phyloP scores from a whole-genome alignment of 1,284 basidiomycete genomes.

The Apiotrichum veenhuisii region DNA sequence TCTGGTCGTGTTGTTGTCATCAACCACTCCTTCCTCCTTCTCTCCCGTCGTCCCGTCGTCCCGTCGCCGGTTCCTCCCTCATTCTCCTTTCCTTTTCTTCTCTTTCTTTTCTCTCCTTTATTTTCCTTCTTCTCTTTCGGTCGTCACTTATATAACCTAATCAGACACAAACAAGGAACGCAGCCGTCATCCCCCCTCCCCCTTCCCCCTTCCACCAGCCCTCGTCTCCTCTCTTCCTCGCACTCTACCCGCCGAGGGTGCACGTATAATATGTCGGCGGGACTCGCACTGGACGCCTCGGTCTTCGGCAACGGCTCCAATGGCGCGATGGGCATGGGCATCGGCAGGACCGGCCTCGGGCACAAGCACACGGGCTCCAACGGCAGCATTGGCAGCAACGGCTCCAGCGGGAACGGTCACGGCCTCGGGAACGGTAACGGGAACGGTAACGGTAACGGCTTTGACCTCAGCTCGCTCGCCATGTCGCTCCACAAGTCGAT shows the following conservation, averaged over 20 bases:
- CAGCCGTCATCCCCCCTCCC: neutral
- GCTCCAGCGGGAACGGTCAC: neutral
- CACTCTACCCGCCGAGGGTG: conserved; percentile 2
- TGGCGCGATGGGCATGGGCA: no score
- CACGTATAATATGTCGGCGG: conserved; percentile 8
- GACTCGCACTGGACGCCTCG: neutral
- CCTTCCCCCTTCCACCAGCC: neutral
- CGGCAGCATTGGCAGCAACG: neutral
- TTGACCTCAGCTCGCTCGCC: neutral
- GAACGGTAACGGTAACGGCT: neutral
- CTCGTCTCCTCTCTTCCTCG: neutral
- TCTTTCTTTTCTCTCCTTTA: no score
- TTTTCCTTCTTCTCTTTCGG: neutral
- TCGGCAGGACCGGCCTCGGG: no score
- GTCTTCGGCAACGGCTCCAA: neutral
- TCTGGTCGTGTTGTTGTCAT: no score
- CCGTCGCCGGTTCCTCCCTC: no score
- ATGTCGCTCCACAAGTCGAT: conserved; percentile 22
- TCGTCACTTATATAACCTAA: neutral
- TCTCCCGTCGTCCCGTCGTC: neutral
- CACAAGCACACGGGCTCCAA: no score
- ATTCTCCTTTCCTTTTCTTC: no score
- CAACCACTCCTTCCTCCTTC: neutral
- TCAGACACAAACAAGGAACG: no score
- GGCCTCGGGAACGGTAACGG: neutral